These are phyloP conservation scores for Moesziomyces parantarcticus DNA, from an alignment of 1,284 basidiomycete species.

Conservation along the genomic window DNA sequence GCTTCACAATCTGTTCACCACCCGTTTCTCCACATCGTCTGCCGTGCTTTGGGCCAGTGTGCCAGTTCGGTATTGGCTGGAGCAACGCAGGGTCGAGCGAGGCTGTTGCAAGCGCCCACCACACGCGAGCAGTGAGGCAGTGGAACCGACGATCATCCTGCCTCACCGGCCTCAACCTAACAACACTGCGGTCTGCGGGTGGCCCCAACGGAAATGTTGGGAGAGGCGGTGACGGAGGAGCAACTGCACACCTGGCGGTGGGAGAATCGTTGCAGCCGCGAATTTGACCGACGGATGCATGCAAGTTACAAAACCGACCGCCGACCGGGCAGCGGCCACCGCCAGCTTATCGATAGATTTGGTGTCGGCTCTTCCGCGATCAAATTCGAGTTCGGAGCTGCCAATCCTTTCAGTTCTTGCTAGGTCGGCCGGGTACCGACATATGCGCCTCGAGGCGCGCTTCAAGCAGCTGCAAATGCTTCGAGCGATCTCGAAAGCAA, in stretches of 20 bases:
- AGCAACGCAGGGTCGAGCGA: neutral
- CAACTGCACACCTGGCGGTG: neutral
- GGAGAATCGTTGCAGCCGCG: neutral
- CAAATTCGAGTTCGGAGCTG: conserved; percentile 3
- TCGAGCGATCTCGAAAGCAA: no score
- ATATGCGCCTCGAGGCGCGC: no score
- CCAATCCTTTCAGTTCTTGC: neutral
- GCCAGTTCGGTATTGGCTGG: neutral
- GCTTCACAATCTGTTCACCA: neutral
- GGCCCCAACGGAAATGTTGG: conserved; percentile 26
- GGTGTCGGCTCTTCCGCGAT: conserved; percentile 15
- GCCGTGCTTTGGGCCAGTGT: neutral
- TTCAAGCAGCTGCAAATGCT: no score
- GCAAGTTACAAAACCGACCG: neutral
- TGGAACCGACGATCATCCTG: neutral
- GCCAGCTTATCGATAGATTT: conserved; percentile 20
- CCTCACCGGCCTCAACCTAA: conserved; percentile 8
- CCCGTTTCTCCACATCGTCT: neutral
- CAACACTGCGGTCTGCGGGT: neutral
- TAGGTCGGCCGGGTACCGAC: no score
- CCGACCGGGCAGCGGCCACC: neutral
- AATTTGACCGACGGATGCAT: conserved; percentile 22
- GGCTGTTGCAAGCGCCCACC: neutral
- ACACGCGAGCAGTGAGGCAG: neutral
- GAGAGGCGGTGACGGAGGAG: conserved; percentile 23